Evolutionary conservation across 2,329 filamentous ascomycete species (phyloP).

Genomic region (Nothomitra cinnamomea): DNA sequence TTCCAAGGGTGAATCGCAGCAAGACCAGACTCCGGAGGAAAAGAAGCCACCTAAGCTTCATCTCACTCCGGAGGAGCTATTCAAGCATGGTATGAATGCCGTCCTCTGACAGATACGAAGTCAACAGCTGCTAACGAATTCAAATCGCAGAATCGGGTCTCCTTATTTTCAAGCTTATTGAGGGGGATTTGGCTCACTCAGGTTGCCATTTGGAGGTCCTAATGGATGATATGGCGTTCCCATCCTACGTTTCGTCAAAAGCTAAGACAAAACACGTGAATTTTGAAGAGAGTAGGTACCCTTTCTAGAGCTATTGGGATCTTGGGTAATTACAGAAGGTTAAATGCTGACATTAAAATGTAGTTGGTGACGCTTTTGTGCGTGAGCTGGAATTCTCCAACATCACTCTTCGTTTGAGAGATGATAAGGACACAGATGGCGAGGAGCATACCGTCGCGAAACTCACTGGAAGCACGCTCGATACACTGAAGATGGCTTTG

Average conservation of each 20-base stretch:
- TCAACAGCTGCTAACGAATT: slow-evolving; percentile 19
- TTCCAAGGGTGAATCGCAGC: slow-evolving; percentile 29
- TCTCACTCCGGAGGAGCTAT: slow-evolving; percentile 62
- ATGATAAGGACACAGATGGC: slow-evolving; percentile 50
- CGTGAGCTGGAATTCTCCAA: slow-evolving; percentile 94
- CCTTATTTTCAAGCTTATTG: slow-evolving; percentile 84
- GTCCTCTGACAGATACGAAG: not conserved
- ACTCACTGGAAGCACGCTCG: slow-evolving; percentile 67
- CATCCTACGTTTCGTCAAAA: slow-evolving; percentile 68
- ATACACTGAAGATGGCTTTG: slow-evolving; percentile 75
- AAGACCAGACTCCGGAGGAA: slow-evolving; percentile 29
- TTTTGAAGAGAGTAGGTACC: slow-evolving; percentile 57
- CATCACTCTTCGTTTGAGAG: slow-evolving; percentile 71
- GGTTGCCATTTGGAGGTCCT: slow-evolving; percentile 70
- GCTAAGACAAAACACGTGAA: slow-evolving; percentile 50
- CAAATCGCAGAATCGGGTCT: slow-evolving; percentile 57
- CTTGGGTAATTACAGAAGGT: too few species aligned
- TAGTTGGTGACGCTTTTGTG: slow-evolving; percentile 80
- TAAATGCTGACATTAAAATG: slow-evolving; percentile 13
- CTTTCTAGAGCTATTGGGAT: not conserved
- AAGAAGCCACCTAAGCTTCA: slow-evolving; percentile 57
- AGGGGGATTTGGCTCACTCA: slow-evolving; percentile 63
- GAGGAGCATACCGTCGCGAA: slow-evolving; percentile 66
- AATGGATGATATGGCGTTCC: slow-evolving; percentile 89
- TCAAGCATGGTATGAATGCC: slow-evolving; percentile 46